Conservation (phyloP, 495 filamentous ascomycete genomes). For the Gamarada debralockiae region DNA sequence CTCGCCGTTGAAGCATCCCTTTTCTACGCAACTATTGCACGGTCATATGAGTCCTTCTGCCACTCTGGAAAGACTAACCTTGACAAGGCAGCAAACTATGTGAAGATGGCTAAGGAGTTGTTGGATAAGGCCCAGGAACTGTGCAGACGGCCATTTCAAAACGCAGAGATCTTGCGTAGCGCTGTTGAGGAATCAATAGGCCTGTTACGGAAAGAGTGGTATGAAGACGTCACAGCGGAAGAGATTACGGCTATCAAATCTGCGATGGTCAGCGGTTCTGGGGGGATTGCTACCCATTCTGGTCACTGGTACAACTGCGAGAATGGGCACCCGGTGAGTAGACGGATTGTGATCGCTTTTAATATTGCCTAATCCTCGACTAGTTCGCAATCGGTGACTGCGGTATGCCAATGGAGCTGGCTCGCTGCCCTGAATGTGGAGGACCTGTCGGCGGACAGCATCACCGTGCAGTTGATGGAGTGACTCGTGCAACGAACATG, state of each 20-base stretch:
- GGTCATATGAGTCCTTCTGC: conserved; percentile 18
- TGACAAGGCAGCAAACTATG: conserved; percentile 13
- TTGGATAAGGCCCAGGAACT: conserved; percentile 18
- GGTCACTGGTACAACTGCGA: conserved; percentile 33
- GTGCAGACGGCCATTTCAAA: conserved; percentile 18
- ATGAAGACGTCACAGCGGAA: conserved; percentile 26
- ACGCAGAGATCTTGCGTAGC: conserved; percentile 10
- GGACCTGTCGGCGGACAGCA: conserved; percentile 41
- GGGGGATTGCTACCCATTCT: conserved; percentile 28
- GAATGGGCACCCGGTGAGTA: conserved; percentile 32
- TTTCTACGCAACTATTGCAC: conserved; percentile 18
- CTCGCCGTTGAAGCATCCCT: conserved; percentile 23
- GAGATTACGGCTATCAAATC: conserved; percentile 28
- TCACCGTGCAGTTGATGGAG: conserved; percentile 39
- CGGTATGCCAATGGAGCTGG: conserved; percentile 49
- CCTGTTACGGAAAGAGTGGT: conserved; percentile 19
- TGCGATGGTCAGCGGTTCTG: conserved; percentile 30
- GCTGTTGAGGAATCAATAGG: conserved; percentile 21
- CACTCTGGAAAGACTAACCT: conserved; percentile 10
- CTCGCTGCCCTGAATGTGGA: conserved; percentile 51
- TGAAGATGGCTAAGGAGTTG: conserved; percentile 16
- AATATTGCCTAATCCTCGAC: neutral
- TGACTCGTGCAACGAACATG: conserved; percentile 24
- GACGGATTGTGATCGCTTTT: conserved; percentile 2
- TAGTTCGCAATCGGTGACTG: conserved; percentile 55